Evolutionary conservation across 305 asterid genomes (phyloP), one percentile per base, ranked within the genome.

Genomic region (Salvia sclarea): DNA sequence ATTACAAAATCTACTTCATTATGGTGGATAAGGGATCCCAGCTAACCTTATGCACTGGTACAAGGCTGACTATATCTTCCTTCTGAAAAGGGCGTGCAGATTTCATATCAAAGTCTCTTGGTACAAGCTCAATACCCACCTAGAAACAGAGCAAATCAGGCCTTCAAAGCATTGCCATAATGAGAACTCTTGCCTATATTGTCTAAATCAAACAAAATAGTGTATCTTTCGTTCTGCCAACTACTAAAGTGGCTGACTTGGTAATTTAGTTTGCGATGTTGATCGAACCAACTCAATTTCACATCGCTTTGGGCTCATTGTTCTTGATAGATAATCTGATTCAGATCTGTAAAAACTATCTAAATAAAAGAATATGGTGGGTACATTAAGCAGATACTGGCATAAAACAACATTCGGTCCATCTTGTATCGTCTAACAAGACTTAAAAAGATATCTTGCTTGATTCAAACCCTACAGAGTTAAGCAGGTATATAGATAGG

Each of bases 101-200:
- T 64, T 75, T 77, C 96, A 93, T 93, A 66, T 87, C 96, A 80
- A 85, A 93, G 68, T 93, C 97, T 80, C 98, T 84, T 45, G 98
- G 90, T 69, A 93, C 98, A 79, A 93, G 84, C 84, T 93, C 98
- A 71, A 93, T 85, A 68, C 98, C 98, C 79, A 93, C 97, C 97
- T 93, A 75, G 58, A 71, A 69, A 77, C 72, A 66, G 65, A 75
- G 66, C 61, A 69, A 61, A 33, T 22, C 55, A 53, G 60, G 17
- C 22, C 64, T 43, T 61, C 64, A 71, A 38, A 76, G 54, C 74
- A 73, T 57, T 69, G 50, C 38, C 28, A 69, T 60, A 10, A 47
- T 47, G 49, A 64, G 57, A 66, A 64, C 44, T 53, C 74, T 38
- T 58, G 65, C 45, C 37, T 18, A 49, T 38, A 49, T 64, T 31